These are phyloP conservation scores for Thraustotheca clavata DNA, from an alignment of 352 stramenopile species.

Conservation along the genomic window DNA sequence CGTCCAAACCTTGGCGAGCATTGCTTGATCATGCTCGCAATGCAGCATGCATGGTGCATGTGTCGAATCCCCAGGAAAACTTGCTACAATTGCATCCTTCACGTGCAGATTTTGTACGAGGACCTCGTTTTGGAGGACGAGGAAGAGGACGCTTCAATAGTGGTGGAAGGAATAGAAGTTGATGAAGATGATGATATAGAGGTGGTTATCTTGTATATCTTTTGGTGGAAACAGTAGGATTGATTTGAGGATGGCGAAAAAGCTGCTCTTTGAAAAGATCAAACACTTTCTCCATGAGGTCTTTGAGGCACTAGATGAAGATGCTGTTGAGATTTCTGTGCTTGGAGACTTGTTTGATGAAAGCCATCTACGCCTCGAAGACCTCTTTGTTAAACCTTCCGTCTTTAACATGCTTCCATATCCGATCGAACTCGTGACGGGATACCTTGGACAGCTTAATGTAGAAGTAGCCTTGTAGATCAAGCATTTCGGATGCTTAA, in stretches of 20 bases:
- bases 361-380: constrained; percentile 50
- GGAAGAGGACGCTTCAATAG: neutral
- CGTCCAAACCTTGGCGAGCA: constrained; percentile 75
- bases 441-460: constrained; percentile 57
- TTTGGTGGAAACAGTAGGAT: neutral
- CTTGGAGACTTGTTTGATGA: constrained; percentile 66
- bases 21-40: constrained; percentile 64
- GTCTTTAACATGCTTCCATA: constrained; percentile 55
- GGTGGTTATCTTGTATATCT: neutral
- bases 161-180: neutral
- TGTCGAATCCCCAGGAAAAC: constrained; percentile 71
- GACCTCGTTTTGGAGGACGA: neutral
- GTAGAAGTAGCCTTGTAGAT: constrained; percentile 33
- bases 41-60: constrained; percentile 68
- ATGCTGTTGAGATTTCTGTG: constrained; percentile 46
- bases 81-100: constrained; percentile 53
- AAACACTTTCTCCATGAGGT: constrained; percentile 52
- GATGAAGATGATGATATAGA: neutral
- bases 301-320: constrained; percentile 48
- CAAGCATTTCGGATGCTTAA: neutral
- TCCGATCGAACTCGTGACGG: constrained; percentile 52
- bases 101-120: constrained; percentile 32
- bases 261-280: constrained; percentile 50
- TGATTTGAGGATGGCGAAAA: constrained; percentile 9
- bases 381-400: constrained; percentile 57